These are phyloP conservation scores for Apophysomyces ossiformis DNA, from an alignment of 371 early-diverging fungal genomes.

Conservation along the genomic window DNA sequence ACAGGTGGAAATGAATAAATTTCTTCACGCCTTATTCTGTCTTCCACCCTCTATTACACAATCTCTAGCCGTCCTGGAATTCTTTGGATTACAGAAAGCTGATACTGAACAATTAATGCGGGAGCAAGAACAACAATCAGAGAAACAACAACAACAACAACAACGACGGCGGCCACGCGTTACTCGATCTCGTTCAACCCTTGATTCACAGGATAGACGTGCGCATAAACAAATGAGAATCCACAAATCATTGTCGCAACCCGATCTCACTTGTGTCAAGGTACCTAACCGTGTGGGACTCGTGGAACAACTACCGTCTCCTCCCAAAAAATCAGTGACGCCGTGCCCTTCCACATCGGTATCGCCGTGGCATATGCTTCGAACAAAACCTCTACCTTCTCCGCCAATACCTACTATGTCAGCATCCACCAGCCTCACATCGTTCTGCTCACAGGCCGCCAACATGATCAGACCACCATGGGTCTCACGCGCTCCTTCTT, in stretches of 20 bases:
- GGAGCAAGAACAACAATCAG: constrained; percentile 14
- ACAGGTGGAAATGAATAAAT: constrained; percentile 31
- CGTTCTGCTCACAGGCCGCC: constrained; percentile 22
- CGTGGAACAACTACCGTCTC: background rate
- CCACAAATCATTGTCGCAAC: constrained; percentile 16
- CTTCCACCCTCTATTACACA: constrained; percentile 27
- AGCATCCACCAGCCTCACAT: constrained; percentile 17
- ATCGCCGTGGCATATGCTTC: constrained; percentile 1
- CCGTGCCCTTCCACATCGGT: background rate
- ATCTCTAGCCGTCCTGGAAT: constrained; percentile 34
- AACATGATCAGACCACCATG: constrained; percentile 23
- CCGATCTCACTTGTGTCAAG: constrained; percentile 16
- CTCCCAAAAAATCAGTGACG: background rate
- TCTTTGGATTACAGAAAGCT: constrained; percentile 33
- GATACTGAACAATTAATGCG: constrained; percentile 25
- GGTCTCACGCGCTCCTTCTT: constrained; percentile 14
- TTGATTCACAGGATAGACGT: background rate
- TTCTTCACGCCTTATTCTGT: constrained; percentile 26
- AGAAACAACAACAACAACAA: background rate
- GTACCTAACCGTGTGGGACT: constrained; percentile 9
- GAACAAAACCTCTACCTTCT: constrained; percentile 1
- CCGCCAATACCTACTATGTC: constrained; percentile 14
- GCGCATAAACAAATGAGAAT: constrained; percentile 10
- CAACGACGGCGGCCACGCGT: constrained; percentile 10
- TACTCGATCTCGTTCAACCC: constrained; percentile 4